Percentiles rank a stretch among this genome's conserved stretches.
Conservation (phyloP, 306 rosid species). For the Canavalia ensiformis region DNA sequence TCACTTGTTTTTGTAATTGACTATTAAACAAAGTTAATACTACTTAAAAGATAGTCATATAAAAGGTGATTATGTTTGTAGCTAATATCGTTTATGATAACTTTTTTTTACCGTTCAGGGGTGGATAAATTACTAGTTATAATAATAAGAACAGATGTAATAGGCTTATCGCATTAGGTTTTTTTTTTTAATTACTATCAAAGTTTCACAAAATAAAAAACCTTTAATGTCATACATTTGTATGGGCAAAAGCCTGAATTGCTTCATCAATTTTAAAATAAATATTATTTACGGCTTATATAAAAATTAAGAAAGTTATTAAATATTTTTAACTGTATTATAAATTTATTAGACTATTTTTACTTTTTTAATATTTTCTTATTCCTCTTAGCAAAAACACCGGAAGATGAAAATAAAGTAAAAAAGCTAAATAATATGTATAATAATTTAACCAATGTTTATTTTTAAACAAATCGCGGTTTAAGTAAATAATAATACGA, state of each 20-base stretch:
- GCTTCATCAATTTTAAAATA: neutral
- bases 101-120: too few relatives aligned
- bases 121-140: too few relatives aligned
- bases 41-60: neutral
- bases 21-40: constrained; percentile 26
- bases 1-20: constrained; percentile 33
- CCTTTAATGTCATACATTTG: neutral
- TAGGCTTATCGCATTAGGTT: too few relatives aligned
- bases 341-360: neutral
- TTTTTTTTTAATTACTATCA: too few relatives aligned
- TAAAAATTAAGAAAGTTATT: neutral
- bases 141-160: too few relatives aligned
- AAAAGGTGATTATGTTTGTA: neutral
- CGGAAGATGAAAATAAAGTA: neutral
- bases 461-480: neutral
- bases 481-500: neutral
- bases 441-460: neutral
- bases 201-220: too few relatives aligned
- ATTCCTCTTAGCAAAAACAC: neutral
- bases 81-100: neutral
- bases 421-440: neutral
- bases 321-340: neutral
- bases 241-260: neutral
- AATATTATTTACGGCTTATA: neutral
- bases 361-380: neutral